Evolutionary conservation across 495 filamentous ascomycete species (phyloP), one percentile per base, ranked within the genome.

Genomic region (Podospora anserina): DNA sequence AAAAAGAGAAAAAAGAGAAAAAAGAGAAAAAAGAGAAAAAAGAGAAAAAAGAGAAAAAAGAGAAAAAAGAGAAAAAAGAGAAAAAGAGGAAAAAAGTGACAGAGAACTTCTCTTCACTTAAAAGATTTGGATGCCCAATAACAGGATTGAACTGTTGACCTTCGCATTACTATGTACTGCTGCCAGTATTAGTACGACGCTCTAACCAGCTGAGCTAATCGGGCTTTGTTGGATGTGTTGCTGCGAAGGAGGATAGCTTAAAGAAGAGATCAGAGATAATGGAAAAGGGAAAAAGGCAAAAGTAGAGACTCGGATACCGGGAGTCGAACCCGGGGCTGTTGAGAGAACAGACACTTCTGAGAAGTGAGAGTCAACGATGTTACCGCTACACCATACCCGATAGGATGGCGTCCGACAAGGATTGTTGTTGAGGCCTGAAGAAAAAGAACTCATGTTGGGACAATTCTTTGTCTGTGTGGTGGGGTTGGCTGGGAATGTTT

Each of bases 321-420:
- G 61, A 63, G 61, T 63, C 61, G 61, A 63, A 63, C 61, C 30
- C 61, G 61, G 61, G 61, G 61, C 28, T 63, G 61, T 63, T 63
- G 61, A 63, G 28, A 63, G 30, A 63, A 20, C 30, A 34, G 27
- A 26, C 61, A 63, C 28, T 63, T 63, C 30, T 63, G 30, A 20
- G 61, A 63, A 44, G 61, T 63, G 61, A 63, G 61, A 63, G 30
- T 63, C 27, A 63, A 44, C 61, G 30, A 44, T 63, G 61, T 63
- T 63, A 63, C 28, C 61, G 61, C 61, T 63, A 63, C 30, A 63
- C 61, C 61, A 63, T 63, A 63, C 30, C 60, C 60, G 60, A 62
- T 27, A 58, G 55, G 55, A 58, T 58, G 55, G 55, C 55, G 26
- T 58, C 55, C 55, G 55, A 58, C 23, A 20, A 26, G 55, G 23